Base-by-base conservation (phyloP, 352 stramenopile species). In the Sclerospora graminicola region DNA sequence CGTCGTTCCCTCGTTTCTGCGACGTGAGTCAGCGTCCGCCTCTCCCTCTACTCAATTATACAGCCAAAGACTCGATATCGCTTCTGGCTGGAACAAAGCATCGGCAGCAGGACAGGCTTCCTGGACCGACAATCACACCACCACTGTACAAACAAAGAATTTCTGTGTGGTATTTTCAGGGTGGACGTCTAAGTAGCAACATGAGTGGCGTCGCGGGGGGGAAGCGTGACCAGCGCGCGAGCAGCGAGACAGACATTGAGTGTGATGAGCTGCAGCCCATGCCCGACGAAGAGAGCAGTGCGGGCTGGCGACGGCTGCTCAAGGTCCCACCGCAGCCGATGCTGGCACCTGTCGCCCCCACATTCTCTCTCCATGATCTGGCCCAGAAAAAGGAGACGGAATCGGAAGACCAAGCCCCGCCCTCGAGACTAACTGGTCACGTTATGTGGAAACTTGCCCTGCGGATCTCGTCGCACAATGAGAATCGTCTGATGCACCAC, bases 371-470 rank as follows among this genome's bases (percentile, higher is more conserved):
- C 31, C 5, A 65, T 42, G 61, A 67, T 16, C 26, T 66, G 30
- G 49, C 53, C 20, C 51, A 50, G 36, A 54, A 41, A 29, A 63
- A 67, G 29, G 46, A 51, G 15, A 14, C 35, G 0, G 26, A 38
- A 9, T 35, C 8, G n/a, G 35, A 31, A 4, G 51, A 52, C 2
- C 37, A 57, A 31, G 33, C 41, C 8, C 28, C 42, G n/a, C 42
- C 41, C 8, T 48, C 59, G 18, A 69, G 58, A 35, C 55, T 82
- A 2, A 57, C 67, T 19, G 71, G 66, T 35, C 59, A 85, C 40
- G 58, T 82, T 26, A 66, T 85, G 57, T 82, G 63, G 65, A 73
- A 73, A 36, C 52, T 86, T 14, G 70, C 70, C 11, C 66, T 82
- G 65, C 54, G 56, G 37, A 74, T 86, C 66, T 86, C 73, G 14